Base-by-base conservation (phyloP, 2,329 filamentous ascomycete species). In the Cordyceps cicadae region DNA sequence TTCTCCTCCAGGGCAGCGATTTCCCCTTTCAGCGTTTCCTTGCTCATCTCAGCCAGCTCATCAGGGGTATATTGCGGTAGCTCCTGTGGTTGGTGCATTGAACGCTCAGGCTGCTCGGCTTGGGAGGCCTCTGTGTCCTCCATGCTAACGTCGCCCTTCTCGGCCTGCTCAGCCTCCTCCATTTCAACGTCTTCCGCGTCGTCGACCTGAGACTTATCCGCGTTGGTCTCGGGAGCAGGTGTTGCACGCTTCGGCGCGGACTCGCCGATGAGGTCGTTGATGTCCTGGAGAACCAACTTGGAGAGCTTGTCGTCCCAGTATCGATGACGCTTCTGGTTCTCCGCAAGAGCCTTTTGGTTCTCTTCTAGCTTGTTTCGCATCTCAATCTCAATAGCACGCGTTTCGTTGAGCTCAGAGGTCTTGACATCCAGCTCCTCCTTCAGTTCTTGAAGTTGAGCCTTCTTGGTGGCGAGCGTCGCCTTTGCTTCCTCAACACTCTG, bases 331-430 rank as follows among this genome's bases (percentile, higher is more conserved):
- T 90, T 92, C 72, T 95, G 87, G 73, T 95, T 96, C 70, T 97
- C 93, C 0, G 77, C 75, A 15, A 97, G 81, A 11, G 87, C 84
- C 76, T 99, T 99, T 66, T 96, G 89, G 72, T 93, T 94, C 70
- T 97, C 93, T 70, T 97, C 94, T 1, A 99, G 86, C 76, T 96
- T 96, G 75, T 97, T 97, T 64, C 90, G 89, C 92, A 97, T 97
- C 74, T 99, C 94, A 63, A 99, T 97, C 73, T 99, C 94, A 3
- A 88, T 79, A 0, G 91, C 92, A 11, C 93, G 85, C 0, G 89
- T 96, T 69, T 91, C 88, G 70, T 97, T 97, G 61, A 97, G 81
- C 71, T 95, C 91, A 0, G 87, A 77, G 1, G 85, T 88, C 79
- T 92, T 96, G 67, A 89, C 87, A 66, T 99, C 93, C 12, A 97